Evolutionary conservation across 1,139 yeast genomes (phyloP), one percentile per base, ranked within the genome.

Genomic region (Candida sanyaensis): DNA sequence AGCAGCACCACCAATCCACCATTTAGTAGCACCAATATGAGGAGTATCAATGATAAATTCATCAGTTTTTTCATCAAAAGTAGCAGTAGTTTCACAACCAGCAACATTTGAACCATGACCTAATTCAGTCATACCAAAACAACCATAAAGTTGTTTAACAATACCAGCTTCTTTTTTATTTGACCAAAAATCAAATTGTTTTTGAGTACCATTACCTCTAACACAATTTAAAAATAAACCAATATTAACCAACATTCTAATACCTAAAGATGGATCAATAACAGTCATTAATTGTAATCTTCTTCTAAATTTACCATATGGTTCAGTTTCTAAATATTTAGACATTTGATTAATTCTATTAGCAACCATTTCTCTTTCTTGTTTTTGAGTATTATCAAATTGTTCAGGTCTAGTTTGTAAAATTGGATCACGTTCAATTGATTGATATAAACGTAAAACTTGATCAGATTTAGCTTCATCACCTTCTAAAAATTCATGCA

Each of bases 1-100:
- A 6, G 97, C 97, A 46, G 97, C 97, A 62, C 97, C 97, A 47
- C 97, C 97, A 61, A 91, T 91, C 97, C 97, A 91, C 97, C 97
- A 91, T 69, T 91, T 91, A 50, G 97, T 89, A 36, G 97, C 97
- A 47, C 93, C 91, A 53, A 88, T 71, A 63, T 89, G 89, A 6
- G 97, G 97, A 24, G 97, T 91, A 65, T 88, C 83, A 56, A 91
- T 83, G 47, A 80, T 67, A 58, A 91, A 88, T 53, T 84, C 82
- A 60, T 88, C 90, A 29, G 77, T 77, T 28, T 69, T 72, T 42
- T 75, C 73, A 64, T 89, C 88, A 64, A 78, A 91, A 42, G 88
- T 85, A 21, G 97, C 96, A 29, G 92, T 87, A n/a, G 97, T 91
- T 69, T 91, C 96, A 55, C 90, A 75, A 41, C 89, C 95, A 11